These are phyloP conservation scores for Microcyclospora tardicrescens DNA, from an alignment of 2,329 filamentous ascomycete species.

Conservation along the genomic window DNA sequence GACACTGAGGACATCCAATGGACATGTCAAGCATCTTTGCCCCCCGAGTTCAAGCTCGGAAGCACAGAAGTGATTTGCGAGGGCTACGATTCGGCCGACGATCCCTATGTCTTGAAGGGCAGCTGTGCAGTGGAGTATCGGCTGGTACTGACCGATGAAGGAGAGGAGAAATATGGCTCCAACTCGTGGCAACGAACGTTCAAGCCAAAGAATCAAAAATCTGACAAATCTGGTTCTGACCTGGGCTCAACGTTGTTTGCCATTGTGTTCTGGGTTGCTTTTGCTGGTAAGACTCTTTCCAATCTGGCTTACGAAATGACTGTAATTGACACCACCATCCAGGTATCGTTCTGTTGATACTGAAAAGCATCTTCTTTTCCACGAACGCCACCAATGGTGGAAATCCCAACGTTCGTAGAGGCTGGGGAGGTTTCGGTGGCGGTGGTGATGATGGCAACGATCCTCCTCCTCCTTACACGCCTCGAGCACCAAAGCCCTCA, in stretches of 20 bases:
- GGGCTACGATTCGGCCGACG: constrained; percentile 63
- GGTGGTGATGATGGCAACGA: constrained; percentile 32
- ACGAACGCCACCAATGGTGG: constrained; percentile 6
- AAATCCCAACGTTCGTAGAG: constrained; percentile 22
- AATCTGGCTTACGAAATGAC: background rate
- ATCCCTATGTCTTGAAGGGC: constrained; percentile 78
- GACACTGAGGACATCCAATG: constrained; percentile 72
- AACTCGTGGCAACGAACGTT: constrained; percentile 4
- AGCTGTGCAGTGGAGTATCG: constrained; percentile 89
- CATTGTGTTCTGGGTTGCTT: constrained; percentile 48
- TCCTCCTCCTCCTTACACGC: constrained; percentile 37
- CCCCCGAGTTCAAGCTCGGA: constrained; percentile 58
- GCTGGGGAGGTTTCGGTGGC: constrained; percentile 29
- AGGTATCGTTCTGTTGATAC: constrained; percentile 18
- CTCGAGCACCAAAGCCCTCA: constrained; percentile 7
- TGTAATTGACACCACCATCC: constrained; percentile 1
- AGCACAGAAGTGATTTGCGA: constrained; percentile 86
- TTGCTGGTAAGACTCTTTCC: constrained; percentile 31
- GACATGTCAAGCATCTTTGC: constrained; percentile 62
- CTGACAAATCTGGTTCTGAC: constrained; percentile 7
- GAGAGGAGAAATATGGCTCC: constrained; percentile 55
- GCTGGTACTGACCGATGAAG: constrained; percentile 61
- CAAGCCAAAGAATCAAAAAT: constrained; percentile 3
- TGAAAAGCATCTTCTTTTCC: constrained; percentile 18
- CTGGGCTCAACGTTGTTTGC: constrained; percentile 8